Evolutionary conservation across 257 asterid species (phyloP).

Genomic region (Solanum neorickii): DNA sequence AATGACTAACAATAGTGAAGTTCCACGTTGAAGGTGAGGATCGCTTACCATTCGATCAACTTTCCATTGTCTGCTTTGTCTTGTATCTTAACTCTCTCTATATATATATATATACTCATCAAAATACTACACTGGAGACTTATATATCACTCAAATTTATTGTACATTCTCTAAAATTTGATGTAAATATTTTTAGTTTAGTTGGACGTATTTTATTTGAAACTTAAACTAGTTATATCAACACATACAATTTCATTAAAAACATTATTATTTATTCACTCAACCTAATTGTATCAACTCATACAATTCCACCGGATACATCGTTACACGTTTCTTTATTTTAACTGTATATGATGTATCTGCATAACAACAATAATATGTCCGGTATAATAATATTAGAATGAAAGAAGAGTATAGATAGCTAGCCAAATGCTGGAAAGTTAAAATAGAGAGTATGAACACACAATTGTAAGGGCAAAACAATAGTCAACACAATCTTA

Average conservation of each 20-base stretch:
- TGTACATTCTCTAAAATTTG: too few species aligned
- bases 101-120: too few species aligned
- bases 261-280: too few species aligned
- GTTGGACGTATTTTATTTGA: too few species aligned
- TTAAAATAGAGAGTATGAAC: neutral
- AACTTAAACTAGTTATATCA: too few species aligned
- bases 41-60: neutral
- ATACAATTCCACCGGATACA: too few species aligned
- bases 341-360: too few species aligned
- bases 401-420: neutral
- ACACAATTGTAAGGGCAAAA: neutral
- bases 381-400: neutral
- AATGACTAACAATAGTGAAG: neutral
- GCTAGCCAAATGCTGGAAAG: neutral
- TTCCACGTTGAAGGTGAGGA: too few species aligned
- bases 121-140: neutral
- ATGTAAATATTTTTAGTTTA: too few species aligned
- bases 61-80: neutral
- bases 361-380: neutral
- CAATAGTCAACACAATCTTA: neutral
- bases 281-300: too few species aligned
- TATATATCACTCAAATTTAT: neutral
- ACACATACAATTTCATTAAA: too few species aligned
- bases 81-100: neutral
- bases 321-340: too few species aligned